Base-by-base conservation (phyloP, 179 eudicot genomes). In the Vitellaria paradoxa region DNA sequence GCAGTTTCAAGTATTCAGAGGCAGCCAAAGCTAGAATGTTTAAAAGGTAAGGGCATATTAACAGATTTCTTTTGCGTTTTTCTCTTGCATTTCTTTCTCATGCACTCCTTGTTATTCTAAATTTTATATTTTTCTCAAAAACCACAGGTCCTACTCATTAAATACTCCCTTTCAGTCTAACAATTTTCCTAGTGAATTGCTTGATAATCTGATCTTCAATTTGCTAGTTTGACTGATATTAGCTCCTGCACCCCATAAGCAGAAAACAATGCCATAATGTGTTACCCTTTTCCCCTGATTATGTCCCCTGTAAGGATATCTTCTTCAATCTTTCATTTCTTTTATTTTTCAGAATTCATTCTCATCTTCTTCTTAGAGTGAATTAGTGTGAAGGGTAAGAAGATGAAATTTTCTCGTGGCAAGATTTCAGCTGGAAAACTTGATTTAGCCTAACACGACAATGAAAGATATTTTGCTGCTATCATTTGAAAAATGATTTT, bases 1-100 rank as follows among this genome's bases (percentile, higher is more conserved):
- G 92, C 97, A 75, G 82, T 86, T 79, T 69, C 79, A 66, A 81
- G 81, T 82, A 64, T 93, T 42, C 87, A 84, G 73, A 90, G 90
- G 76, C 91, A 91, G 82, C 91, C 97, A 55, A 96, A 96, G 86
- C 82, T 88, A 68, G 96, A 93, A 66, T 82, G 77, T 78, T 75
- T 96, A 57, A 91, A 90, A 89, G 98, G 99, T 93, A 63, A 30
- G 78, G 53, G 49, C 68, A 47, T 60, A 72, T 61, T 77, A 12
- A 61, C 14, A 68, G 12, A 47, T 68, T 65, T 50, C 59, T 53
- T 26, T 23, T 50, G 9, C 55, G 2, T 50, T 50, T 50, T 50
- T 50, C 11, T 50, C 12, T 30, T 30, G 37, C 37, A 50, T 50
- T 50, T 50, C 55, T 50, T 50, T 57, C 9, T 74, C 65, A 23